phyloP scores from a whole-genome alignment of 495 filamentous ascomycete genomes.

The Hypoxylon trugodes region DNA sequence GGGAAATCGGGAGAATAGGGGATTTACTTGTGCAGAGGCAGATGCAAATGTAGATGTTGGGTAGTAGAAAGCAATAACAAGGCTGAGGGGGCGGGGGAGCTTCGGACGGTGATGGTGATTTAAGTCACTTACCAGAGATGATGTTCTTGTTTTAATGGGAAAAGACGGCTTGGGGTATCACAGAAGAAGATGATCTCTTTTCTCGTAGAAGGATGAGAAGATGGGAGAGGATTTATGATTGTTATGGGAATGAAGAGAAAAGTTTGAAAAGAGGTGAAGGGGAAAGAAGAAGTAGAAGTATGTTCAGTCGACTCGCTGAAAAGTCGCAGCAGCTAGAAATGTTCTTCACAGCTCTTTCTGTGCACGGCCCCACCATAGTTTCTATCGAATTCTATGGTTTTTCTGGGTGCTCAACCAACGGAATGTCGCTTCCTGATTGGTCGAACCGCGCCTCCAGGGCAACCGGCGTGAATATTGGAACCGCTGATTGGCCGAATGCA shows the following conservation, averaged over 20 bases:
- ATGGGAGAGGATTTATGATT: constrained; percentile 13
- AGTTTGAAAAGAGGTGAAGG: constrained; percentile 29
- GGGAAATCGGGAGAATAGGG: too few species aligned
- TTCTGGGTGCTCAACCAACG: constrained; percentile 28
- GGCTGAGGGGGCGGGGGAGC: constrained; percentile 31
- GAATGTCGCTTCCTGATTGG: constrained; percentile 36
- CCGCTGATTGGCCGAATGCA: constrained; percentile 38
- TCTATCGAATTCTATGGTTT: constrained; percentile 50
- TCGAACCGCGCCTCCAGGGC: constrained; percentile 19
- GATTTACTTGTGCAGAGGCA: neutral
- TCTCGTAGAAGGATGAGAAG: constrained; percentile 17
- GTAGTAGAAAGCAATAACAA: constrained; percentile 25
- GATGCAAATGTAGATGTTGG: too few species aligned
- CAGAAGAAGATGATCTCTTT: constrained; percentile 11
- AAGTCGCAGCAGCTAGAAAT: constrained; percentile 34
- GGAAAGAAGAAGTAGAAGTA: constrained; percentile 36
- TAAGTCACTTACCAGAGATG: constrained; percentile 39
- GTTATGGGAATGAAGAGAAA: constrained; percentile 22
- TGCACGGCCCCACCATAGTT: constrained; percentile 43
- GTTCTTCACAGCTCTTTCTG: constrained; percentile 45
- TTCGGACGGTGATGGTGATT: neutral
- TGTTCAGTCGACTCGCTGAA: constrained; percentile 16
- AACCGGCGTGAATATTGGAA: constrained; percentile 34
- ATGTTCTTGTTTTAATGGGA: neutral
- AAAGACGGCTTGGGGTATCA: constrained; percentile 36